phyloP scores from a whole-genome alignment of 768 basidiomycete genomes.

The Podaxis sp. region DNA sequence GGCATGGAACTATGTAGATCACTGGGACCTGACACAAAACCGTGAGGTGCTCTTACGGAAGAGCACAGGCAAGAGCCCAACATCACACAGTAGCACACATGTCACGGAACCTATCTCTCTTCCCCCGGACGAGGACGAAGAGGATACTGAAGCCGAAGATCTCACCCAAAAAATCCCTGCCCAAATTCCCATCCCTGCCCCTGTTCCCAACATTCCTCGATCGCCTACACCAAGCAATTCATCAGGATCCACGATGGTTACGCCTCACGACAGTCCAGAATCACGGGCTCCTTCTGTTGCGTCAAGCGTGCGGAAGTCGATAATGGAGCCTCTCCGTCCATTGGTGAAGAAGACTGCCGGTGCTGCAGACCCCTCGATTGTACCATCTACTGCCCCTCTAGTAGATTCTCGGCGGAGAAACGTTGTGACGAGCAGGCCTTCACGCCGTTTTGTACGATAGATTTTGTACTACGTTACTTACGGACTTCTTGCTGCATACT shows the following conservation, averaged over 20 bases:
- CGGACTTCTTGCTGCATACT: background rate
- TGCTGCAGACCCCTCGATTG: background rate
- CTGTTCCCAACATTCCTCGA: background rate
- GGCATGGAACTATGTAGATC: constrained; percentile 63
- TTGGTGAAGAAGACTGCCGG: background rate
- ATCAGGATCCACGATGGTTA: constrained; percentile 2
- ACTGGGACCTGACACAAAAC: constrained; percentile 69
- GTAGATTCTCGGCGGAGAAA: constrained; percentile 19
- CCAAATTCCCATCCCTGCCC: background rate
- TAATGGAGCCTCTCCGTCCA: background rate
- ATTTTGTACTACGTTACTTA: constrained; percentile 6
- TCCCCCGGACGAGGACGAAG: background rate
- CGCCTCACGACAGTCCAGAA: constrained; percentile 7
- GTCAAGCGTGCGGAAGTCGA: background rate
- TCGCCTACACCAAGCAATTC: constrained; percentile 13
- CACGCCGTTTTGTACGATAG: constrained; percentile 15
- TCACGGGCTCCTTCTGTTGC: constrained; percentile 3
- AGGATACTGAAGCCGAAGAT: background rate
- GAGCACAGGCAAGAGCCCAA: constrained; percentile 23
- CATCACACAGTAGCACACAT: background rate
- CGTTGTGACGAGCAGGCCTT: constrained; percentile 3
- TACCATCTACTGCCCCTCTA: constrained; percentile 30
- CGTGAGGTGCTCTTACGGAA: constrained; percentile 58
- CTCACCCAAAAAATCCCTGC: background rate
- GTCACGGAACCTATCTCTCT: background rate